These are phyloP conservation scores for Drechslerella coelobrocha DNA, from an alignment of 2,329 filamentous ascomycete species.

Conservation along the genomic window DNA sequence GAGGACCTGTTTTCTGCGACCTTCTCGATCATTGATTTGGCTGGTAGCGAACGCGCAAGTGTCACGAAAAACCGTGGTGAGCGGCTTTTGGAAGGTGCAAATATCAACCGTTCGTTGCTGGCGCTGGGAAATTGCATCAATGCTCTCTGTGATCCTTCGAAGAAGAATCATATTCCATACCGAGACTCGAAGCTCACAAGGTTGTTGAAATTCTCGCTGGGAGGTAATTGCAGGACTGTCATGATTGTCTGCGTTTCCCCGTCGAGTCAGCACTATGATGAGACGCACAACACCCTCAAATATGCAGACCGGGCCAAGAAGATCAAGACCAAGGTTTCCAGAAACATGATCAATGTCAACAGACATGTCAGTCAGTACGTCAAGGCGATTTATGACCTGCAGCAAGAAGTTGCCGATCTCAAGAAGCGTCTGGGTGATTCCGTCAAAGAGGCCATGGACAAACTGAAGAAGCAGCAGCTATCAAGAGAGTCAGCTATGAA, in stretches of 20 bases:
- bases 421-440: constrained; percentile 90
- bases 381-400: constrained; percentile 98
- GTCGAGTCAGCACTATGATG: constrained; percentile 94
- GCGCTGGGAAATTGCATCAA: constrained; percentile 98
- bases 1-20: constrained; percentile 99
- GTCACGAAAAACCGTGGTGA: constrained; percentile 97
- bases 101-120: constrained; percentile 98
- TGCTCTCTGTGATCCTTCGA: constrained; percentile 89
- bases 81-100: constrained; percentile 87
- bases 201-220: constrained; percentile 93
- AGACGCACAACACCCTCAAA: constrained; percentile 95
- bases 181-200: constrained; percentile 96
- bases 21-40: constrained; percentile 95
- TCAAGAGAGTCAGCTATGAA: constrained; percentile 78
- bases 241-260: constrained; percentile 99
- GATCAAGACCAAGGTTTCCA: constrained; percentile 98
- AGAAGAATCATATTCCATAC: constrained; percentile 93
- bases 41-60: constrained; percentile 92
- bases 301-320: constrained; percentile 99
- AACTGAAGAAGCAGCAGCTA: constrained; percentile 88
- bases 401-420: constrained; percentile 94
- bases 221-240: constrained; percentile 97
- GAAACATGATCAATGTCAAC: constrained; percentile 98
- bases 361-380: constrained; percentile 98
- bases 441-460: constrained; percentile 79